Percentiles rank a stretch among this genome's conserved stretches.
phyloP scores from a whole-genome alignment of 768 basidiomycete species.

The Termitomyces heimii region DNA sequence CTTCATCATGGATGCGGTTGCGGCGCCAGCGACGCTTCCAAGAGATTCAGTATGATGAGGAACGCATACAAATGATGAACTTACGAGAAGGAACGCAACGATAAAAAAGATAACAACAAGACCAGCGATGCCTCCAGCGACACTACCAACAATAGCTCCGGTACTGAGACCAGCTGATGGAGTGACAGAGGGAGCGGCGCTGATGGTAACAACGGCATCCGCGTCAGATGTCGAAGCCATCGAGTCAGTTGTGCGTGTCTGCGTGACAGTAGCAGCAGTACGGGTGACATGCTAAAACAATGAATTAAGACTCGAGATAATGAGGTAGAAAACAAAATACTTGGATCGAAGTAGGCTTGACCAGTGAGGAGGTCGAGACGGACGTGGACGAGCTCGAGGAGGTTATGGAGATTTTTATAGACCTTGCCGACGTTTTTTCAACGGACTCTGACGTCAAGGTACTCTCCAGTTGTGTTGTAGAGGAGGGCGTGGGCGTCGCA shows the following conservation, averaged over 20 bases:
- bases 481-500: neutral
- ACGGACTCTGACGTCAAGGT: neutral
- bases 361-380: slow-evolving; percentile 6
- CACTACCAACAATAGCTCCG: slow-evolving; percentile 35
- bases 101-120: slow-evolving; percentile 30
- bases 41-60: neutral
- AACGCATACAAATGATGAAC: slow-evolving; percentile 7
- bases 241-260: slow-evolving; percentile 13
- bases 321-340: slow-evolving; percentile 8
- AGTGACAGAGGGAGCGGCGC: slow-evolving; percentile 11
- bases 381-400: neutral
- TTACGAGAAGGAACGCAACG: slow-evolving; percentile 34
- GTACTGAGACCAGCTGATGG: slow-evolving; percentile 23
- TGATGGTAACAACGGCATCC: slow-evolving; percentile 11
- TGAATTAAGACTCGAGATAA: neutral
- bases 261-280: slow-evolving; percentile 9
- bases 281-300: slow-evolving; percentile 13
- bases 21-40: slow-evolving; percentile 32
- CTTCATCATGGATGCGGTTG: slow-evolving; percentile 23
- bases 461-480: neutral
- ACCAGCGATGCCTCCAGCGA: slow-evolving; percentile 33
- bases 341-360: slow-evolving; percentile 1
- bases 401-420: neutral
- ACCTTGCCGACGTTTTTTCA: neutral
- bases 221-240: slow-evolving; percentile 10